Evolutionary conservation across 495 filamentous ascomycete species (phyloP).

Genomic region (Penicillium parvum): DNA sequence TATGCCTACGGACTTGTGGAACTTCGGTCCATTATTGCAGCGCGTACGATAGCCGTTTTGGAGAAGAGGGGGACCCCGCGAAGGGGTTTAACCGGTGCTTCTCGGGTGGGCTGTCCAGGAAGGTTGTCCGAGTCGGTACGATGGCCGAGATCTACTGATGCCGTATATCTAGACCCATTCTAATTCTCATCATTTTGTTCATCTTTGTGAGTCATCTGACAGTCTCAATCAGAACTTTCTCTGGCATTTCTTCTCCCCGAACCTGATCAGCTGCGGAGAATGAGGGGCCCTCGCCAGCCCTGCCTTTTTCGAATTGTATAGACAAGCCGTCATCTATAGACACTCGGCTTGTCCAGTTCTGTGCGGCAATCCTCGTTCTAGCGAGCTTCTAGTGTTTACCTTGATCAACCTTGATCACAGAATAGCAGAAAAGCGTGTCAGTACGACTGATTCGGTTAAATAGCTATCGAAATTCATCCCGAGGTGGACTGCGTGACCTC

Average conservation of each 20-base stretch:
- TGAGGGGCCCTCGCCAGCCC: constrained; percentile 1
- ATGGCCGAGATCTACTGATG: constrained; percentile 11
- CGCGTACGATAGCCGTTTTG: constrained; percentile 15
- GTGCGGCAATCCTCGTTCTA: not conserved
- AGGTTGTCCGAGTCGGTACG: constrained; percentile 13
- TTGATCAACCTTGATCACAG: not conserved
- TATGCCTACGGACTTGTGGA: constrained; percentile 13
- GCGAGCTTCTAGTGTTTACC: not conserved
- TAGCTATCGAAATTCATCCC: not conserved
- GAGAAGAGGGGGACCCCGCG: constrained; percentile 6
- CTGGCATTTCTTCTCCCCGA: not conserved
- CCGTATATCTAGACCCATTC: no score
- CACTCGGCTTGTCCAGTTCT: no score
- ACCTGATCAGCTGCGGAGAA: constrained; percentile 6
- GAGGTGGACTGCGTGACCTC: constrained; percentile 2
- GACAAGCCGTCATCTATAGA: no score
- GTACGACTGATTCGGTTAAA: not conserved
- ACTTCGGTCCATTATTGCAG: constrained; percentile 17
- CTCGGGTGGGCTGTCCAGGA: no score
- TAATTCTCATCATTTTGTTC: not conserved
- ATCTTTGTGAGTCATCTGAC: not conserved
- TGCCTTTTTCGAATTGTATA: constrained; percentile 3
- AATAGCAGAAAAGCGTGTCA: not conserved
- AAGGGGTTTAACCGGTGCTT: constrained; percentile 13
- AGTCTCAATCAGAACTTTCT: not conserved